Percentiles rank a stretch among this genome's conserved stretches.
phyloP scores from a whole-genome alignment of 2,329 filamentous ascomycete genomes.

The Pseudopyrenochaeta lycopersici region DNA sequence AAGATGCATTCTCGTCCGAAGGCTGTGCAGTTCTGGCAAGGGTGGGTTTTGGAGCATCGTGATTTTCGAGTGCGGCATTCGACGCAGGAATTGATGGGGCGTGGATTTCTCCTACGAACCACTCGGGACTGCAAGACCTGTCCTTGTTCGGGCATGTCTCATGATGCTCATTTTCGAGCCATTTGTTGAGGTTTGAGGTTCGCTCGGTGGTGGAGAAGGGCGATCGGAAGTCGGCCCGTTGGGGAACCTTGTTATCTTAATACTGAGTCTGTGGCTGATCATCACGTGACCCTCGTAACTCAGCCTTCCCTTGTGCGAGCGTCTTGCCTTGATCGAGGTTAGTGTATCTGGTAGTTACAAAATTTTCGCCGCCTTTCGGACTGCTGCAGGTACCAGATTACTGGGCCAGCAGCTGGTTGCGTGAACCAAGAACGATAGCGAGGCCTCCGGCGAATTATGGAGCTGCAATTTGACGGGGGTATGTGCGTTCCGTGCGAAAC shows the following conservation, averaged over 20 bases:
- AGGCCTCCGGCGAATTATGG: slow-evolving; percentile 9
- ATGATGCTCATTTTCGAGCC: slow-evolving; percentile 42
- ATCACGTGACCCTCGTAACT: slow-evolving; percentile 20
- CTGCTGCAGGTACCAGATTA: slow-evolving; percentile 33
- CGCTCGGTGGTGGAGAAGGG: slow-evolving; percentile 24
- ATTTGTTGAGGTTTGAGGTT: slow-evolving; percentile 30
- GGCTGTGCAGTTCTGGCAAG: slow-evolving; percentile 51
- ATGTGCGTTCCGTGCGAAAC: background rate
- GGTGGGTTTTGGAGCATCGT: slow-evolving; percentile 51
- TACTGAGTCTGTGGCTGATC: slow-evolving; percentile 1
- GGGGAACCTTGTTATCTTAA: slow-evolving; percentile 14
- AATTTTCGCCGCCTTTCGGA: slow-evolving; percentile 28
- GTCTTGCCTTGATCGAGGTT: slow-evolving; percentile 11
- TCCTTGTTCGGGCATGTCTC: slow-evolving; percentile 49
- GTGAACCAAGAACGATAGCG: slow-evolving; percentile 4
- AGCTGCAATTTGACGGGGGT: slow-evolving; percentile 6
- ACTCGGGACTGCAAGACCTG: slow-evolving; percentile 49
- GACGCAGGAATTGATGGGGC: slow-evolving; percentile 51
- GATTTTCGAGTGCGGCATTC: slow-evolving; percentile 51
- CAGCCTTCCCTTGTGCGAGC: slow-evolving; percentile 16
- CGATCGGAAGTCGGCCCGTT: slow-evolving; percentile 31
- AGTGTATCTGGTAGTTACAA: slow-evolving; percentile 4
- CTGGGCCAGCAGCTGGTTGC: slow-evolving; percentile 8
- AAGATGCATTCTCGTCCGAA: slow-evolving; percentile 51
- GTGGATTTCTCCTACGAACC: slow-evolving; percentile 49